Evolutionary conservation across 2,329 filamentous ascomycete species (phyloP).

Genomic region (Trichothecium roseum): DNA sequence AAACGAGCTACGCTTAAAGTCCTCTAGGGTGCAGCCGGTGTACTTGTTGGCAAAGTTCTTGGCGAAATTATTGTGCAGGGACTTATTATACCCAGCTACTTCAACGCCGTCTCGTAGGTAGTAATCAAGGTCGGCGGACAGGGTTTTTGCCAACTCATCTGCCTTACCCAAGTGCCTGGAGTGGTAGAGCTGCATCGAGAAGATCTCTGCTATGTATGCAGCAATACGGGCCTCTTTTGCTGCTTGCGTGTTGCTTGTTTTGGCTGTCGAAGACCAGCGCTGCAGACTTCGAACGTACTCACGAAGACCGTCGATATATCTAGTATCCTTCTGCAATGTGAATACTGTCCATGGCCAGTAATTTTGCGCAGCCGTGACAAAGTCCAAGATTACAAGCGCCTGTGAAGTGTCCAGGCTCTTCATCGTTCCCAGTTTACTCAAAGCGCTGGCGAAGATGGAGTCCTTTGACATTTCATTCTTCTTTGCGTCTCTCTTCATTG

Average conservation of each 20-base stretch:
- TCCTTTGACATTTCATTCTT: slow-evolving; percentile 37
- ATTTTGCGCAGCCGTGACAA: slow-evolving; percentile 80
- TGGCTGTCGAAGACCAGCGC: slow-evolving; percentile 39
- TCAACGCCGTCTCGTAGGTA: slow-evolving; percentile 68
- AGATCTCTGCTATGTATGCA: slow-evolving; percentile 74
- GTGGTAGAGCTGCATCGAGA: slow-evolving; percentile 85
- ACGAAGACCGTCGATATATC: slow-evolving; percentile 63
- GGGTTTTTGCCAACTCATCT: slow-evolving; percentile 53
- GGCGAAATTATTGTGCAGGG: slow-evolving; percentile 74
- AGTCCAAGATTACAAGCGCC: slow-evolving; percentile 69
- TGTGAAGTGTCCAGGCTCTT: slow-evolving; percentile 53
- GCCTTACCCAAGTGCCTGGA: slow-evolving; percentile 65
- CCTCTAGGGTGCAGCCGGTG: slow-evolving; percentile 57
- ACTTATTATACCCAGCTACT: slow-evolving; percentile 77
- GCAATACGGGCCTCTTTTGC: slow-evolving; percentile 62
- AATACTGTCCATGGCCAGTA: slow-evolving; percentile 94
- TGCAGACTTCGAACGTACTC: slow-evolving; percentile 55
- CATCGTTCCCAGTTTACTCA: slow-evolving; percentile 60
- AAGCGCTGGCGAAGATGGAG: slow-evolving; percentile 64
- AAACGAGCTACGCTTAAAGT: slow-evolving; percentile 69
- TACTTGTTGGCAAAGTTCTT: slow-evolving; percentile 78
- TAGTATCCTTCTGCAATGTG: slow-evolving; percentile 61
- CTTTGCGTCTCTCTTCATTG: slow-evolving; percentile 46
- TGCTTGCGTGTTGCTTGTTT: slow-evolving; percentile 43
- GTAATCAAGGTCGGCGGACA: slow-evolving; percentile 69